Evolutionary conservation across 2,329 filamentous ascomycete species (phyloP).

Genomic region (Verticillium albo-atrum): DNA sequence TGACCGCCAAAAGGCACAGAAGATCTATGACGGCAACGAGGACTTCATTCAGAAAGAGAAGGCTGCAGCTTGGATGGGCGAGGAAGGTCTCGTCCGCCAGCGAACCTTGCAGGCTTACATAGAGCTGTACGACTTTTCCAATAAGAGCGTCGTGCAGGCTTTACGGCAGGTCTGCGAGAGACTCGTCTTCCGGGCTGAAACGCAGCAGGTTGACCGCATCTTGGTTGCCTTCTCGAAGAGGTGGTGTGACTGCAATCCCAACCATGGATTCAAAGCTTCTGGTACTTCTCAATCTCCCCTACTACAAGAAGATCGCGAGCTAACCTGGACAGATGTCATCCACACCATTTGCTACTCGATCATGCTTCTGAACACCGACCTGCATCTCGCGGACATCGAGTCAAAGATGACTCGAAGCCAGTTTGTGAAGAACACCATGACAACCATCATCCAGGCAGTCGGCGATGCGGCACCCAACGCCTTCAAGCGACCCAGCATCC

Average conservation of each 20-base stretch:
- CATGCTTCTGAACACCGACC: constrained; percentile 89
- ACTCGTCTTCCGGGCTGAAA: constrained; percentile 82
- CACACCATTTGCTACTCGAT: constrained; percentile 97
- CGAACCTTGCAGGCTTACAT: constrained; percentile 74
- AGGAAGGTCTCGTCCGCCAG: constrained; percentile 57
- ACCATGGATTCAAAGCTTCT: constrained; percentile 85
- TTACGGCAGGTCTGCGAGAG: constrained; percentile 78
- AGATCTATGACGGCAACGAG: constrained; percentile 81
- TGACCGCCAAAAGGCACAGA: constrained; percentile 72
- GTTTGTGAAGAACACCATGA: constrained; percentile 95
- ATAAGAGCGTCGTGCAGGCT: constrained; percentile 72
- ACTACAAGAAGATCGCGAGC: not conserved
- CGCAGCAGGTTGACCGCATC: constrained; percentile 94
- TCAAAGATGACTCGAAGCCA: constrained; percentile 93
- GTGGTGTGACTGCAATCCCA: constrained; percentile 91
- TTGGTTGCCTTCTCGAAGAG: constrained; percentile 81
- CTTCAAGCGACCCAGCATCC: constrained; percentile 55
- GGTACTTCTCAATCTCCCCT: constrained; percentile 47
- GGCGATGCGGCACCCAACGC: constrained; percentile 66
- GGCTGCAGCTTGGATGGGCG: constrained; percentile 85
- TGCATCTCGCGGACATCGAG: constrained; percentile 92
- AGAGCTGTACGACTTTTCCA: constrained; percentile 82
- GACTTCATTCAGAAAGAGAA: constrained; percentile 74
- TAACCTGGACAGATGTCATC: constrained; percentile 65
- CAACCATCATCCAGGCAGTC: constrained; percentile 75